Evolutionary conservation across 495 filamentous ascomycete genomes (phyloP).

Genomic region (Aspergillus heteromorphus): DNA sequence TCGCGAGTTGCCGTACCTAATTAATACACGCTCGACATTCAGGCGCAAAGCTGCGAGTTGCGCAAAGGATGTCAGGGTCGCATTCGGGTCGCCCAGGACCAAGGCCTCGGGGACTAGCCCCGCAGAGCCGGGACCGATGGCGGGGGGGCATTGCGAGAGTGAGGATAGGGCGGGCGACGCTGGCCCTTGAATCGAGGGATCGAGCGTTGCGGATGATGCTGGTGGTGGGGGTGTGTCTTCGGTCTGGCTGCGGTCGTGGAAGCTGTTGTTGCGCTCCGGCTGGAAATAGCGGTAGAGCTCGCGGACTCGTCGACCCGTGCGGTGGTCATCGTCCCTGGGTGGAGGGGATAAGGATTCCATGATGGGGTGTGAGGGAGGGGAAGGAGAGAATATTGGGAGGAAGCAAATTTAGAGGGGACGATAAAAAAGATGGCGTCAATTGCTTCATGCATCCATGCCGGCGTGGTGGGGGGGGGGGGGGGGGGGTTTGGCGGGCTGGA

Average conservation of each 20-base stretch:
- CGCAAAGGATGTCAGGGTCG: constrained; percentile 50
- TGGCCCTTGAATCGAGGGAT: background rate
- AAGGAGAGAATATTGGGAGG: background rate
- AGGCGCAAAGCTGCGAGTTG: constrained; percentile 46
- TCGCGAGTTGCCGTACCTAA: constrained; percentile 27
- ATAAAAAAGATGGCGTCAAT: background rate
- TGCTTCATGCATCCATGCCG: background rate
- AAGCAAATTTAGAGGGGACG: background rate
- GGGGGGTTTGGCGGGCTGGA: too few relatives aligned
- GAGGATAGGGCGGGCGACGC: constrained; percentile 14
- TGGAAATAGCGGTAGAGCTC: constrained; percentile 46
- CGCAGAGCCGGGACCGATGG: background rate
- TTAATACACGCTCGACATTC: constrained; percentile 40
- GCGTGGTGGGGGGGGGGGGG: background rate
- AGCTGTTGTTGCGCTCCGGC: constrained; percentile 19
- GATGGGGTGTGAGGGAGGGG: background rate
- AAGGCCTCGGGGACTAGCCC: constrained; percentile 18
- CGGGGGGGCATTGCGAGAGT: constrained; percentile 1
- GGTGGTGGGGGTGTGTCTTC: background rate
- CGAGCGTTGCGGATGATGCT: background rate
- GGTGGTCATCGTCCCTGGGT: constrained; percentile 17
- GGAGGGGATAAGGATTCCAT: constrained; percentile 13
- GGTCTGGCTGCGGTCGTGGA: constrained; percentile 3
- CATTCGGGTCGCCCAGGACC: constrained; percentile 38
- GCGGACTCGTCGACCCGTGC: constrained; percentile 32